Base-by-base conservation (phyloP, 352 stramenopile genomes). In the Globisporangium nunn region DNA sequence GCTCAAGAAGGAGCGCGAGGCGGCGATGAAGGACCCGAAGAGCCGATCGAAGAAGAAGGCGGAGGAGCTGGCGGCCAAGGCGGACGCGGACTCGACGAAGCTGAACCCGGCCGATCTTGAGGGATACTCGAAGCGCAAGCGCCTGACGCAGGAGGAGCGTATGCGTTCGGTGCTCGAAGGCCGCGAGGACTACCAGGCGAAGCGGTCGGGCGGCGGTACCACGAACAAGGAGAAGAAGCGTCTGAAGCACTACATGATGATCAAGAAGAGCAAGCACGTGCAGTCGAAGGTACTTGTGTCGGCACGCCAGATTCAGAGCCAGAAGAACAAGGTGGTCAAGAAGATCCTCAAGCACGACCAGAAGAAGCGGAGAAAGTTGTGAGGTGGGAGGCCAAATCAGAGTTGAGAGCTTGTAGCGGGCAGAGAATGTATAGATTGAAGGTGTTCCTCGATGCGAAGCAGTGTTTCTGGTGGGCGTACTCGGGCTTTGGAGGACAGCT, bases 231-330 rank as follows among this genome's bases (percentile, higher is more conserved):
- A 99, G 75, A 99, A 99, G 79, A 88, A 89, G 62, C 84, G 96
- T 50, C 86, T 93, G 11, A 99, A 99, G 82, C 98, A 98, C 71
- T 99, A 98, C 57, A 85, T 97, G 63, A 99, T 99, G 96, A 90
- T 97, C 50, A 97, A 98, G 66, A 97, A 97, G 70, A 97, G 91
- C 64, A 84, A 84, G 55, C 70, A 78, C 33, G 91, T 98, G 55
- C 87, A 97, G 70, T 40, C 64, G 61, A 96, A 97, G 74, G 79
- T 96, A 55, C 82, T 93, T 46, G 75, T 85, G 61, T 91, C 77
- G 46, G 87, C 91, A 47, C 82, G 83, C 30, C 74, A 95, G 62
- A 78, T 97, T 48, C 88, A 97, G 65, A 64, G 71, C 30, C 60
- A 74, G 61, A 79, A 90, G 60, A 91, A 82, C 54, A 79, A 85